Percentiles rank a stretch among this genome's conserved stretches.
These are phyloP conservation scores for Penicillium ucsense DNA, from an alignment of 495 filamentous ascomycete genomes.

Conservation along the genomic window DNA sequence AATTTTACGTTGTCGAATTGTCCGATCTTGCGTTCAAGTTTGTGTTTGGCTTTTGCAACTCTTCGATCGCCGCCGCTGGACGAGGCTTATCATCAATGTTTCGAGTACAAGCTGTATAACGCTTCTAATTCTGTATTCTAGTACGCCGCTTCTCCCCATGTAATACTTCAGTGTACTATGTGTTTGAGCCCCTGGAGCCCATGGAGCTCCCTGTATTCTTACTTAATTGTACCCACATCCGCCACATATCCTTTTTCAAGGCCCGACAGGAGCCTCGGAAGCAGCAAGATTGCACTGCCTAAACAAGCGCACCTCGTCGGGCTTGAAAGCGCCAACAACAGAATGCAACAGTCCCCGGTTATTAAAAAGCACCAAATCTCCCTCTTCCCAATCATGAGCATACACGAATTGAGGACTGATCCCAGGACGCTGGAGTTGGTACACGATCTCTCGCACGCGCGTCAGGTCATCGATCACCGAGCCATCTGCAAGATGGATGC, in stretches of 20 bases:
- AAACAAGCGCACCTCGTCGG: conserved; percentile 61
- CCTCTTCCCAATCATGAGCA: conserved; percentile 65
- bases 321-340: conserved; percentile 62
- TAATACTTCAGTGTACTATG: neutral
- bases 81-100: too few relatives aligned
- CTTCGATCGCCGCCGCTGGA: too few relatives aligned
- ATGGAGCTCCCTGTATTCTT: too few relatives aligned
- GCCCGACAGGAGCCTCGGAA: conserved; percentile 13
- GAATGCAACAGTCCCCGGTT: conserved; percentile 63
- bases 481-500: conserved; percentile 53
- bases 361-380: conserved; percentile 64
- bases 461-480: conserved; percentile 54
- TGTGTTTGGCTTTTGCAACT: too few relatives aligned
- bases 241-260: conserved; percentile 2
- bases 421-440: conserved; percentile 58
- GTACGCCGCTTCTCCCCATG: too few relatives aligned
- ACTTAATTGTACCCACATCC: neutral
- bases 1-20: too few relatives aligned
- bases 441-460: conserved; percentile 55
- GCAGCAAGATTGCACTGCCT: conserved; percentile 68
- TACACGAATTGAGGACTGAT: conserved; percentile 60
- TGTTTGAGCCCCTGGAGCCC: neutral
- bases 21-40: too few relatives aligned
- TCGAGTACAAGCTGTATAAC: too few relatives aligned
- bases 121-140: too few relatives aligned